Conservation (phyloP, 352 stramenopile genomes). For the Pythium insidiosum region DNA sequence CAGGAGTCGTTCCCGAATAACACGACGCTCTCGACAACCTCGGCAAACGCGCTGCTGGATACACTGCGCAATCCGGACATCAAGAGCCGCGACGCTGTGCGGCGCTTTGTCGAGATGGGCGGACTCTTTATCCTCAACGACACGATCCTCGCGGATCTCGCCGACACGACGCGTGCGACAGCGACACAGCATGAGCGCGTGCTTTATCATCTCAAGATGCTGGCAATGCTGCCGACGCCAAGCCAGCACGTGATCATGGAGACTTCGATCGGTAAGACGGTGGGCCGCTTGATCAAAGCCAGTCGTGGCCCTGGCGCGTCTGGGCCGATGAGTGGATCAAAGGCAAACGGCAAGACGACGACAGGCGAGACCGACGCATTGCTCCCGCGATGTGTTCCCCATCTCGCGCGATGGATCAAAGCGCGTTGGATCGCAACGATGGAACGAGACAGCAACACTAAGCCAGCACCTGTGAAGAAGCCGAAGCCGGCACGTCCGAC, state of each 20-base stretch:
- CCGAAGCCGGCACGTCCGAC: too few species aligned
- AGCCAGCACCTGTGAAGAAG: too few species aligned
- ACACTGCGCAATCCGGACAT: conserved; percentile 39
- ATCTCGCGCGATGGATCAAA: not conserved
- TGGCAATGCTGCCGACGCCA: conserved; percentile 68
- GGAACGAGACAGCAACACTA: not conserved
- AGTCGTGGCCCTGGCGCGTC: too few species aligned
- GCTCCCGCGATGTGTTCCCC: too few species aligned
- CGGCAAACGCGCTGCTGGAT: conserved; percentile 24
- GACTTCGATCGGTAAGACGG: conserved; percentile 53
- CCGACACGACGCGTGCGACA: not conserved
- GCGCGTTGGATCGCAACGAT: not conserved
- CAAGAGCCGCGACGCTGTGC: conserved; percentile 49
- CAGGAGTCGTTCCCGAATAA: conserved; percentile 45
- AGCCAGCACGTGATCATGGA: conserved; percentile 40
- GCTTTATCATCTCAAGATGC: conserved; percentile 30
- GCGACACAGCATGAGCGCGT: conserved; percentile 5
- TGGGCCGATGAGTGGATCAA: too few species aligned
- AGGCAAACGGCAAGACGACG: too few species aligned
- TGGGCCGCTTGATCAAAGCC: conserved; percentile 39
- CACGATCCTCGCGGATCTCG: conserved; percentile 3
- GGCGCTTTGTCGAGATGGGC: conserved; percentile 48
- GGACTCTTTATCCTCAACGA: conserved; percentile 48
- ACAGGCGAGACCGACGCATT: not conserved
- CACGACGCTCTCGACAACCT: conserved; percentile 14